Evolutionary conservation across 768 basidiomycete species (phyloP), one percentile per base, ranked within the genome.

Genomic region (Nidularia pulvinata): DNA sequence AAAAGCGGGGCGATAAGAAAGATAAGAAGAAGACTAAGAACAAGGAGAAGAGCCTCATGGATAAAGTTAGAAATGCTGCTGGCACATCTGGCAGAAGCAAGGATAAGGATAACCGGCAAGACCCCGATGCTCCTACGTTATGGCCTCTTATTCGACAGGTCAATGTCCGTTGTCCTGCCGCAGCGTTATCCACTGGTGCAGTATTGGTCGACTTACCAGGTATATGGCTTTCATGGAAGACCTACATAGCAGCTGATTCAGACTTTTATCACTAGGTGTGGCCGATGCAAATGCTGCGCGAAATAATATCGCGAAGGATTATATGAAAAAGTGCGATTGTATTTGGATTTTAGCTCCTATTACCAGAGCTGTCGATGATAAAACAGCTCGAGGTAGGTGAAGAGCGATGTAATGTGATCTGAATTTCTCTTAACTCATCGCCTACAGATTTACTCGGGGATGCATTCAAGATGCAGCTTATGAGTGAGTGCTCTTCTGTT

Each of bases 261-360:
- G 30, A 51, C 34, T 47, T 53, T 51, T 37, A 34, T 22, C 9
- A 14, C 14, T 49, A 78, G 79, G 78, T 69, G 81, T 84, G 25
- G 83, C 82, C 10, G 85, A 87, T 61, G 81, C 83, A 14, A 87
- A 87, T 61, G 82, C 82, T 9, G 85, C 85, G 11, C 70, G 84
- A 51, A 82, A 81, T 61, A 80, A 70, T 47, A 85, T 87, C 44
- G 83, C 85, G 2, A 84, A 84, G 61, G 76, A 81, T 33, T 86
- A 85, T 63, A 84, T 86, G 83, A 86, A 86, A 62, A 84, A 81
- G 52, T 81, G 79, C 50, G 71, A 82, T 46, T 83, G 80, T 51
- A 78, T 85, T 35, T 87, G 84, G 84, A 83, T 86, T 58, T 62
- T 86, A n/a, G 85, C 84, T 2, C 84, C 85, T 3, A 85, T 86